Percentiles rank a stretch among this genome's conserved stretches.
Evolutionary conservation across 768 basidiomycete genomes (phyloP).

Genomic region (Hygrocybe coccinea): DNA sequence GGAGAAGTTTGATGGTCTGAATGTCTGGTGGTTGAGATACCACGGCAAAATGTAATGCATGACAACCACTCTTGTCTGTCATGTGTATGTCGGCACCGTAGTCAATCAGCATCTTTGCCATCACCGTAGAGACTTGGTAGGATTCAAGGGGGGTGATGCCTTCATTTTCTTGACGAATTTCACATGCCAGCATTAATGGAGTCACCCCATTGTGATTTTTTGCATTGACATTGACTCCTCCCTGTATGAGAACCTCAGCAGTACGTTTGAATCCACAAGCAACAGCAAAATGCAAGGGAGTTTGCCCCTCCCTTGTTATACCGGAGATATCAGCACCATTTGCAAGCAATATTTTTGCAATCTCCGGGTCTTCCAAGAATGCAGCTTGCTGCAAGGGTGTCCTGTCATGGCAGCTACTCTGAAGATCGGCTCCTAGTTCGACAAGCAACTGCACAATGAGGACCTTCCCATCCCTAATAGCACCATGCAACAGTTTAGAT

Average conservation of each 20-base stretch:
- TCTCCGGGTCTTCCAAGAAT: neutral
- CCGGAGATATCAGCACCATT: neutral
- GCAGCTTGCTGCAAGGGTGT: constrained; percentile 9
- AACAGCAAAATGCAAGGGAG: too few species aligned
- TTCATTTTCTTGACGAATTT: too few species aligned
- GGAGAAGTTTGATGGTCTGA: neutral
- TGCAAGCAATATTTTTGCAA: neutral
- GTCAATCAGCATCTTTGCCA: constrained; percentile 5
- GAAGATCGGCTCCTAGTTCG: constrained; percentile 12
- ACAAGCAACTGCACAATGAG: constrained; percentile 9
- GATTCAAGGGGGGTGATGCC: too few species aligned
- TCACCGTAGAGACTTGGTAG: neutral
- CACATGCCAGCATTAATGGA: too few species aligned
- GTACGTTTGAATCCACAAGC: too few species aligned
- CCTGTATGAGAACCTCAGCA: too few species aligned
- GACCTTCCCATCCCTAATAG: constrained; percentile 11
- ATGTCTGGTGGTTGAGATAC: neutral
- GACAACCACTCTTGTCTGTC: constrained; percentile 1
- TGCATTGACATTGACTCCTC: too few species aligned
- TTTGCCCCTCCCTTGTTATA: neutral
- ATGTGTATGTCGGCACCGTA: constrained; percentile 5
- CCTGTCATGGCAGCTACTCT: constrained; percentile 2
- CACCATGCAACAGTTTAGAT: constrained; percentile 10
- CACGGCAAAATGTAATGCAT: constrained; percentile 8
- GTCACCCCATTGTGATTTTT: too few species aligned